Percentiles rank a stretch among this genome's conserved stretches.
These are phyloP conservation scores for Phaffomyces antillensis DNA, from an alignment of 805 yeast species.

Conservation along the genomic window DNA sequence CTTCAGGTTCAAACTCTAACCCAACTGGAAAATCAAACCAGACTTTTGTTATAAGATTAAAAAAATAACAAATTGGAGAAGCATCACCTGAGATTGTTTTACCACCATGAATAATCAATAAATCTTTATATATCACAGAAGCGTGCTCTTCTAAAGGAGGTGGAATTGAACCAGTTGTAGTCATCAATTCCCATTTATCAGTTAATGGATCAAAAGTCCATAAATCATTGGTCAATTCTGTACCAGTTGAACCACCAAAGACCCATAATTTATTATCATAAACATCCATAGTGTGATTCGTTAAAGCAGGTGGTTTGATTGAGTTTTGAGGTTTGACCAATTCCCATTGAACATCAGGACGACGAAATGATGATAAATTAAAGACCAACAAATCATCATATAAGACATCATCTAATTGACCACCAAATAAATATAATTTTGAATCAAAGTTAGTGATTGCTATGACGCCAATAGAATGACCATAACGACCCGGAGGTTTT, in stretches of 20 bases:
- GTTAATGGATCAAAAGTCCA: conserved; percentile 70
- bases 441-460: conserved; percentile 51
- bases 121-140: conserved; percentile 68
- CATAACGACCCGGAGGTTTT: conserved; percentile 89
- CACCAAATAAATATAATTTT: conserved; percentile 81
- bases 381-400: conserved; percentile 82
- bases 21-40: conserved; percentile 61
- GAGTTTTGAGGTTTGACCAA: conserved; percentile 47
- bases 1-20: conserved; percentile 54
- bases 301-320: conserved; percentile 69
- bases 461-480: conserved; percentile 81
- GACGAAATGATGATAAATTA: conserved; percentile 80
- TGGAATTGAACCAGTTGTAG: conserved; percentile 63
- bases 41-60: conserved; percentile 61
- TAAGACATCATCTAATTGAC: conserved; percentile 78
- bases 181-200: conserved; percentile 64
- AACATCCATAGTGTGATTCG: conserved; percentile 86
- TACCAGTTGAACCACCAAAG: conserved; percentile 88
- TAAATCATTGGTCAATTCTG: conserved; percentile 62
- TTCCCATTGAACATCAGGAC: conserved; percentile 82
- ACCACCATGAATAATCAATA: conserved; percentile 86
- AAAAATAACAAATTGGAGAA: conserved; percentile 59
- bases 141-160: conserved; percentile 91
- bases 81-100: conserved; percentile 67
- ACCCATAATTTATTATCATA: conserved; percentile 73